Conservation (phyloP, 768 basidiomycete species). For the Mycena galericulata region DNA sequence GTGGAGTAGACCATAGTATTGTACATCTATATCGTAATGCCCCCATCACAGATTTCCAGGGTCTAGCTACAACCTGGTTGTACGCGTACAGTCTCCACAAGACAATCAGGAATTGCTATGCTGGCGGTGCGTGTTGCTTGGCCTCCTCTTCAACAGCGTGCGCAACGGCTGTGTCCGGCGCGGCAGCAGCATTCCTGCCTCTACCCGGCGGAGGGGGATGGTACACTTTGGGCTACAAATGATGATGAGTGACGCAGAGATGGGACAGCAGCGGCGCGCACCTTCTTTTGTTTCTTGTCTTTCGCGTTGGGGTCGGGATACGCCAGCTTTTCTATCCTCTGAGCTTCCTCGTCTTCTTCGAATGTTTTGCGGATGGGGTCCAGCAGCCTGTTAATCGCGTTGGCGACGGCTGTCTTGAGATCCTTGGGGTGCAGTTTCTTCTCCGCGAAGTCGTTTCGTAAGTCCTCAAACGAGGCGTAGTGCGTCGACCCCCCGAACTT, state of each 20-base stretch:
- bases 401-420: constrained; percentile 82
- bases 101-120: constrained; percentile 21
- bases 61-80: background rate
- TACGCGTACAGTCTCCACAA: background rate
- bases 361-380: constrained; percentile 87
- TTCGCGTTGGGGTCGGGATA: constrained; percentile 85
- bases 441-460: constrained; percentile 80
- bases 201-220: constrained; percentile 87
- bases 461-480: constrained; percentile 71
- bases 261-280: constrained; percentile 26
- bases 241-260: background rate
- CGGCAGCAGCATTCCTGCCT: constrained; percentile 64
- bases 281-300: constrained; percentile 76
- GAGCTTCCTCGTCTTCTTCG: constrained; percentile 83
- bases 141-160: constrained; percentile 18
- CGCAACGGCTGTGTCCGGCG: background rate
- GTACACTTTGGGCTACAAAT: constrained; percentile 78
- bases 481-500: constrained; percentile 88
- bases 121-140: constrained; percentile 8
- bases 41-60: background rate
- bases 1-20: constrained; percentile 10
- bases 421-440: constrained; percentile 91
- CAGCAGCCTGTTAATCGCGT: constrained; percentile 79
- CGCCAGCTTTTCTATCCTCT: constrained; percentile 78
- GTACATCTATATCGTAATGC: constrained; percentile 24